Evolutionary conservation across 2,329 filamentous ascomycete species (phyloP).

Genomic region (Zymoseptoria ardabiliae): DNA sequence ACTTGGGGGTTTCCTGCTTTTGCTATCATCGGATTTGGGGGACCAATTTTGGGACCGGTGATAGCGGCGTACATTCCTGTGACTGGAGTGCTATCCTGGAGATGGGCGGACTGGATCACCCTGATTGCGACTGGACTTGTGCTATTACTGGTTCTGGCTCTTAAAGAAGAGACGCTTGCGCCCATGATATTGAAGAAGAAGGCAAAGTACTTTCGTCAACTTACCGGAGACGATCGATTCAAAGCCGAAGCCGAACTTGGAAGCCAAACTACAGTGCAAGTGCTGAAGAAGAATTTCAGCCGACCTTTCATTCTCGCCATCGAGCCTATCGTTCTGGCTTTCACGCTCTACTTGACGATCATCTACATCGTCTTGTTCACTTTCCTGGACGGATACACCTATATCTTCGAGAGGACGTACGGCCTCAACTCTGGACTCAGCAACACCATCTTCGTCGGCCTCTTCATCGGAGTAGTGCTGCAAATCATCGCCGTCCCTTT

Average conservation of each 20-base stretch:
- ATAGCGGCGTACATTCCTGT: slow-evolving; percentile 12
- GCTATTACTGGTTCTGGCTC: slow-evolving; percentile 25
- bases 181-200: slow-evolving; percentile 29
- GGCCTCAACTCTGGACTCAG: slow-evolving; percentile 28
- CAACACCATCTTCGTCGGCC: slow-evolving; percentile 34
- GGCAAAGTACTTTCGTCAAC: slow-evolving; percentile 19
- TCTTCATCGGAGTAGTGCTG: slow-evolving; percentile 20
- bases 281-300: slow-evolving; percentile 6
- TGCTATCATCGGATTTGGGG: slow-evolving; percentile 1
- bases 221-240: slow-evolving; percentile 13
- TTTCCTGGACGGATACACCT: slow-evolving; percentile 46
- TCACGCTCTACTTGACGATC: slow-evolving; percentile 44
- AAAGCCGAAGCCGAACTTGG: slow-evolving; percentile 9
- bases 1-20: not conserved
- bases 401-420: slow-evolving; percentile 46
- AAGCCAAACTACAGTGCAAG: slow-evolving; percentile 3
- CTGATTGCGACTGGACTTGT: slow-evolving; percentile 14
- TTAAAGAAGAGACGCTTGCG: slow-evolving; percentile 43
- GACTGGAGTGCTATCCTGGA: slow-evolving; percentile 14
- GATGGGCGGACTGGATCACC: slow-evolving; percentile 34
- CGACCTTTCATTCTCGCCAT: slow-evolving; percentile 10
- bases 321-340: slow-evolving; percentile 39
- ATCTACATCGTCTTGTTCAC: slow-evolving; percentile 49
- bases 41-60: slow-evolving; percentile 16
- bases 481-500: slow-evolving; percentile 44